These are phyloP conservation scores for Aspergillus brunneoviolaceus DNA, from an alignment of 2,329 filamentous ascomycete species.

Conservation along the genomic window DNA sequence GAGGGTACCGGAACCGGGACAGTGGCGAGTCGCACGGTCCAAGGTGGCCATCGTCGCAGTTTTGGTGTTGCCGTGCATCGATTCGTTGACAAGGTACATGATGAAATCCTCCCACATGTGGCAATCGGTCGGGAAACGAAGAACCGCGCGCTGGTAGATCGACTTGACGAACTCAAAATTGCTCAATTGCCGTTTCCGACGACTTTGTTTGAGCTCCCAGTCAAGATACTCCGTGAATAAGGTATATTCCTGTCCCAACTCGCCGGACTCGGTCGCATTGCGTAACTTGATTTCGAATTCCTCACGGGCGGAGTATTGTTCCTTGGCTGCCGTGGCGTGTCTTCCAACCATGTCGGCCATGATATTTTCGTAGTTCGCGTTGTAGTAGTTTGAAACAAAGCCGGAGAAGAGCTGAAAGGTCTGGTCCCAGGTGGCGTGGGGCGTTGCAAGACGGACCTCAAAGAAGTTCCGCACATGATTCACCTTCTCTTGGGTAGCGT, in stretches of 20 bases:
- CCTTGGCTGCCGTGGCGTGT: slow-evolving; percentile 43
- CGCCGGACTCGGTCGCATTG: slow-evolving; percentile 52
- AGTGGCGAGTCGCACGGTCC: slow-evolving; percentile 81
- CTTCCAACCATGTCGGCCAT: slow-evolving; percentile 57
- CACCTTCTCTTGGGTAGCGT: slow-evolving; percentile 50
- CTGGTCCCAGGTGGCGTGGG: slow-evolving; percentile 60
- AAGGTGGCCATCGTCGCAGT: slow-evolving; percentile 66
- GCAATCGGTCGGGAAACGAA: slow-evolving; percentile 70
- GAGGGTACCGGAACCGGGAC: slow-evolving; percentile 85
- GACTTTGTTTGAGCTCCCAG: slow-evolving; percentile 72
- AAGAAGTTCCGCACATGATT: slow-evolving; percentile 53
- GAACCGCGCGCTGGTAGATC: slow-evolving; percentile 76
- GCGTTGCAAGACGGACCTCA: slow-evolving; percentile 55
- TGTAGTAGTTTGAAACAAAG: slow-evolving; percentile 58
- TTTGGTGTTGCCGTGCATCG: slow-evolving; percentile 46
- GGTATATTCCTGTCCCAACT: slow-evolving; percentile 54
- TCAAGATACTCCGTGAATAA: slow-evolving; percentile 70
- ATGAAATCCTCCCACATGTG: slow-evolving; percentile 80
- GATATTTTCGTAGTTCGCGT: slow-evolving; percentile 55
- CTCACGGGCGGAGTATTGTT: slow-evolving; percentile 54
- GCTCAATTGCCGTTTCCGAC: slow-evolving; percentile 53
- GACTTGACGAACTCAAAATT: slow-evolving; percentile 57
- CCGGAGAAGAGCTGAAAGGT: slow-evolving; percentile 61
- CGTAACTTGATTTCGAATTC: slow-evolving; percentile 55
- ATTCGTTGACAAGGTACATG: slow-evolving; percentile 65